Percentiles rank a stretch among this genome's conserved stretches.
Evolutionary conservation across 2,329 filamentous ascomycete species (phyloP).

Genomic region (Teratosphaeria viscida): DNA sequence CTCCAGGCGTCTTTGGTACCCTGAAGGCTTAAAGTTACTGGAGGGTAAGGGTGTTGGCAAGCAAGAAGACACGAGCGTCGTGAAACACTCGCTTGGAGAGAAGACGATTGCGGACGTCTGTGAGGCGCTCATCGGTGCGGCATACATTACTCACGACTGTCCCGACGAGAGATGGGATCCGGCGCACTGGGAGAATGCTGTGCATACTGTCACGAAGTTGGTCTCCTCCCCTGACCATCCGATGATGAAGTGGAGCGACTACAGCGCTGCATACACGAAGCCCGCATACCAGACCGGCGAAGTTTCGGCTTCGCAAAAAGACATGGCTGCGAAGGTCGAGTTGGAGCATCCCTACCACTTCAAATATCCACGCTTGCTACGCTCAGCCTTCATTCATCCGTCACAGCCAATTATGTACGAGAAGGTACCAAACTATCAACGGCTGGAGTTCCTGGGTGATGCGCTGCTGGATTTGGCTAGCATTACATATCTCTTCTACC

Average conservation of each 20-base stretch:
- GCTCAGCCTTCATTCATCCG: slow-evolving; percentile 80
- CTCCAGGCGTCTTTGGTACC: slow-evolving; percentile 78
- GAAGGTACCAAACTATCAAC: slow-evolving; percentile 76
- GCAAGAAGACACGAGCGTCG: slow-evolving; percentile 34
- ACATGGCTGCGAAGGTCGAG: slow-evolving; percentile 57
- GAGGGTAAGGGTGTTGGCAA: slow-evolving; percentile 45
- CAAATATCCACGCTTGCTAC: slow-evolving; percentile 61
- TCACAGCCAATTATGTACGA: slow-evolving; percentile 68
- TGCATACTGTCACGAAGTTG: slow-evolving; percentile 57
- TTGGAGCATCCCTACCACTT: slow-evolving; percentile 56
- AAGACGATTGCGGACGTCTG: slow-evolving; percentile 79
- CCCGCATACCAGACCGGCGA: slow-evolving; percentile 59
- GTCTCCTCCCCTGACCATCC: slow-evolving; percentile 60
- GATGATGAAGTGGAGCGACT: slow-evolving; percentile 62
- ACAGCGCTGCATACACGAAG: slow-evolving; percentile 55
- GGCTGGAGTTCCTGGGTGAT: slow-evolving; percentile 86
- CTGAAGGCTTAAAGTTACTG: slow-evolving; percentile 61
- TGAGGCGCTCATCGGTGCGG: slow-evolving; percentile 85
- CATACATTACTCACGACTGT: slow-evolving; percentile 48
- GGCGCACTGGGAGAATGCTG: slow-evolving; percentile 48
- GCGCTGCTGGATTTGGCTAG: slow-evolving; percentile 77
- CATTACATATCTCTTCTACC: slow-evolving; percentile 70
- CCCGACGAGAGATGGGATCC: slow-evolving; percentile 29
- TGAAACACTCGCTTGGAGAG: slow-evolving; percentile 61
- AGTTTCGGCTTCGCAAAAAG: slow-evolving; percentile 55